Evolutionary conservation across 2,329 filamentous ascomycete genomes (phyloP).

Genomic region (Beauveria australis): DNA sequence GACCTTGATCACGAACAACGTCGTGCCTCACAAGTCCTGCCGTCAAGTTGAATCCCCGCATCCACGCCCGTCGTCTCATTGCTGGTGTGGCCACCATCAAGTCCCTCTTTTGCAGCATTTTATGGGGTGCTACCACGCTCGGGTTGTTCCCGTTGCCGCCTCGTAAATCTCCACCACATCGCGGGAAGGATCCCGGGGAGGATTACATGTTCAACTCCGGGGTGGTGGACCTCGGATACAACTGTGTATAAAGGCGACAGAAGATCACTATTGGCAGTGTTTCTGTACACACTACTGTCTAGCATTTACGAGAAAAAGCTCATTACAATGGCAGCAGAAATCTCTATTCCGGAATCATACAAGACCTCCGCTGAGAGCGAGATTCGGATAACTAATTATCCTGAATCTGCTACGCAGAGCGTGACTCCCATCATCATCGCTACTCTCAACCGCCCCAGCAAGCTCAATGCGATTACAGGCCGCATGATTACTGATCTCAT

Average conservation of each 20-base stretch:
- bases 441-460: slow-evolving; percentile 45
- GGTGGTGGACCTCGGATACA: neutral
- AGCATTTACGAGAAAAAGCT: neutral
- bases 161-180: neutral
- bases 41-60: too few species aligned
- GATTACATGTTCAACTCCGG: neutral
- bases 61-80: too few species aligned
- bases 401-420: neutral
- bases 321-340: neutral
- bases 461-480: slow-evolving; percentile 45
- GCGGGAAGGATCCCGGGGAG: neutral
- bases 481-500: slow-evolving; percentile 35
- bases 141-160: too few species aligned
- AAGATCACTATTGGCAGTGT: neutral
- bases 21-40: too few species aligned
- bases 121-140: too few species aligned
- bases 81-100: too few species aligned
- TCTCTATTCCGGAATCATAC: slow-evolving; percentile 1
- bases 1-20: too few species aligned
- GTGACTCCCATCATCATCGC: slow-evolving; percentile 32
- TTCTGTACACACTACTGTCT: neutral
- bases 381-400: slow-evolving; percentile 5
- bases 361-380: neutral
- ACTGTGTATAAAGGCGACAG: neutral
- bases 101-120: too few species aligned